Conservation (phyloP, 2,329 filamentous ascomycete species). For the Coniochaeta sp. region DNA sequence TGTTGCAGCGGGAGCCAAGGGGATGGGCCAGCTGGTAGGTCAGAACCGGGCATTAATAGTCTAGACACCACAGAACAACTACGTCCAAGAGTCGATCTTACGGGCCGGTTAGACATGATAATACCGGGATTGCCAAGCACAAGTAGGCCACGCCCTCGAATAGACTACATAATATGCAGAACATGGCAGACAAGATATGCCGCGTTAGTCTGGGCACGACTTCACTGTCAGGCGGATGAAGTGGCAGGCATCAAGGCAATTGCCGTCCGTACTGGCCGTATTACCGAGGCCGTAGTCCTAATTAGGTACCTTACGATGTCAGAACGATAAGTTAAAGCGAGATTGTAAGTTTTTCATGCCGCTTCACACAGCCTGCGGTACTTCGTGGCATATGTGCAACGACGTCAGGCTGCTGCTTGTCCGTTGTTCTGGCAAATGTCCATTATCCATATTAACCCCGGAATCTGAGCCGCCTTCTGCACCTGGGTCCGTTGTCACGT, state of each 20-base stretch:
- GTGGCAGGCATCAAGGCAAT: slow-evolving; percentile 3
- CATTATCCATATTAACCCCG: slow-evolving; percentile 19
- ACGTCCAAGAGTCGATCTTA: slow-evolving; percentile 4
- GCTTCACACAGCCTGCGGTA: slow-evolving; percentile 6
- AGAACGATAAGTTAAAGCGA: slow-evolving; percentile 13
- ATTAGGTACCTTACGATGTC: slow-evolving; percentile 9
- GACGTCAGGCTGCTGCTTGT: slow-evolving; percentile 1
- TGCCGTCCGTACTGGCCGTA: slow-evolving; percentile 4
- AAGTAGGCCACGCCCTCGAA: slow-evolving; percentile 7
- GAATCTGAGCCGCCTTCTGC: slow-evolving; percentile 15
- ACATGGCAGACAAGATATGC: slow-evolving; percentile 3
- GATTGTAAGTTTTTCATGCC: slow-evolving; percentile 14
- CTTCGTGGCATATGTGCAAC: slow-evolving; percentile 9
- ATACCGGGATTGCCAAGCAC: slow-evolving; percentile 15
- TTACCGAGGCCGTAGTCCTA: slow-evolving; percentile 8
- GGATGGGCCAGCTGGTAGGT: slow-evolving; percentile 6
- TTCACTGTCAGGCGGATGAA: not conserved
- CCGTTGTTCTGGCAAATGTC: slow-evolving; percentile 7
- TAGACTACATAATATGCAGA: slow-evolving; percentile 2
- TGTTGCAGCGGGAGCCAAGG: slow-evolving; percentile 9
- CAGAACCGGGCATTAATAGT: not conserved
- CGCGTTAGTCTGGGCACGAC: not conserved
- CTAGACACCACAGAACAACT: not conserved
- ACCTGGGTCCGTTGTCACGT: slow-evolving; percentile 13
- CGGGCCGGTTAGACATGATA: slow-evolving; percentile 8